A percentile compares a stretch with the other conserved stretches of the same genome.
Conservation (phyloP, 163 green algal species). For the Coccomyxa subellipsoidea region DNA sequence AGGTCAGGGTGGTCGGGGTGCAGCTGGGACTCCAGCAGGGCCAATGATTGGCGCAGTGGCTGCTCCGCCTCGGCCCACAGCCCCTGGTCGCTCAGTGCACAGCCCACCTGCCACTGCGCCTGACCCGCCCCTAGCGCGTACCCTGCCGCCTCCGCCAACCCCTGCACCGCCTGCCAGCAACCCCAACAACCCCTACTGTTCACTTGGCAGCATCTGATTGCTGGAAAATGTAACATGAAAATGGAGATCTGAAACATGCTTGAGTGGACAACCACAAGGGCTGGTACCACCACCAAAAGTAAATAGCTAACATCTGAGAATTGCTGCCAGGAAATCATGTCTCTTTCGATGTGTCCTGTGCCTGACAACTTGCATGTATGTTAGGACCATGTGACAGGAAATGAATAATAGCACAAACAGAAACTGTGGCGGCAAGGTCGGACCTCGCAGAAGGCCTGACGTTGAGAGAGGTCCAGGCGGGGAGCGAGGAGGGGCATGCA, state of each 20-base stretch:
- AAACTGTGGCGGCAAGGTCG: too few relatives aligned
- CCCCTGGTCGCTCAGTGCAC: constrained; percentile 16
- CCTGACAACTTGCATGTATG: too few relatives aligned
- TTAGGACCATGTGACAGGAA: too few relatives aligned
- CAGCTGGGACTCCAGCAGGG: constrained; percentile 14
- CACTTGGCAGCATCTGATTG: too few relatives aligned
- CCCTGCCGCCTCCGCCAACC: constrained; percentile 10
- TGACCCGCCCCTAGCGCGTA: constrained; percentile 7
- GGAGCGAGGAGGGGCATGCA: constrained; percentile 21
- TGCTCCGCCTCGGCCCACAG: constrained; percentile 19
- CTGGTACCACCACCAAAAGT: too few relatives aligned
- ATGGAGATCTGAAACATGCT: too few relatives aligned
- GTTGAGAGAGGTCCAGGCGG: constrained; percentile 21
- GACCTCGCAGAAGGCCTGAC: constrained; percentile 30
- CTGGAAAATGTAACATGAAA: too few relatives aligned
- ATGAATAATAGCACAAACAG: too few relatives aligned
- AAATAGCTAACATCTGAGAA: too few relatives aligned
- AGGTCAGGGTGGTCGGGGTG: constrained; percentile 26
- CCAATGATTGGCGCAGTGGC: constrained; percentile 15
- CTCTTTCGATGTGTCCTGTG: too few relatives aligned
- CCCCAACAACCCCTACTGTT: not conserved
- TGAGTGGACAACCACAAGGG: too few relatives aligned
- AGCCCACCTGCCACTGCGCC: constrained; percentile 25
- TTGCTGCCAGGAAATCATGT: too few relatives aligned
- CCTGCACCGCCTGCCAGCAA: constrained; percentile 16